Percentiles rank a stretch among this genome's conserved stretches.
These are phyloP conservation scores for Diaporthe ilicicola DNA, from an alignment of 2,329 filamentous ascomycete species.

Conservation along the genomic window DNA sequence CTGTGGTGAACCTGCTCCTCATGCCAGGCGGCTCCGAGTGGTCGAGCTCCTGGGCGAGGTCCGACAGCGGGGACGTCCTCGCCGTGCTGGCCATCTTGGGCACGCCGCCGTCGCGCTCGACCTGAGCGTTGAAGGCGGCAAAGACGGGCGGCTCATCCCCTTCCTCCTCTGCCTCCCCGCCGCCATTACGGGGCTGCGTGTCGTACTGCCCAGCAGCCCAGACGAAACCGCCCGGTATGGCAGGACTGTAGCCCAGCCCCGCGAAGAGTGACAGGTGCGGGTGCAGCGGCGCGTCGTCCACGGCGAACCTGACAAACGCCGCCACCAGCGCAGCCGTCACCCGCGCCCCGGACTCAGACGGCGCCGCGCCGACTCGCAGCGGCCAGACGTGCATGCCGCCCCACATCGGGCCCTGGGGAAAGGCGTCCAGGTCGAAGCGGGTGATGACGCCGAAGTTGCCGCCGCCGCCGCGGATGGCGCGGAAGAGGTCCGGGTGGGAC, in stretches of 20 bases:
- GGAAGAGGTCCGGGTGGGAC: slow-evolving; percentile 51
- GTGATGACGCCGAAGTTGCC: slow-evolving; percentile 48
- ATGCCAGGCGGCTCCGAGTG: not conserved
- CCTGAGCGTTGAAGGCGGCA: not conserved
- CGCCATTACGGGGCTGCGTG: not conserved
- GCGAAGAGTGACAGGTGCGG: not conserved
- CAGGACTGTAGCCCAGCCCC: not conserved
- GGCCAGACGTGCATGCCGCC: slow-evolving; percentile 36
- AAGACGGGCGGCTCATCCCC: not conserved
- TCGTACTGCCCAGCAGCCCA: not conserved
- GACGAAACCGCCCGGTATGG: not conserved
- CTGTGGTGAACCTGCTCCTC: not conserved
- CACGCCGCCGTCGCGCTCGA: not conserved
- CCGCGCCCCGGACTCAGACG: not conserved
- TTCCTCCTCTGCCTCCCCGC: too few species aligned
- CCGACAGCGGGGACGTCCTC: not conserved
- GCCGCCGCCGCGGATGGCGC: slow-evolving; percentile 53
- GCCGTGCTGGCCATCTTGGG: not conserved
- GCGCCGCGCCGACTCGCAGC: not conserved
- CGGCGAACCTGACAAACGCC: not conserved
- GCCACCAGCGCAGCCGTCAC: not conserved
- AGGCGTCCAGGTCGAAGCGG: slow-evolving; percentile 37
- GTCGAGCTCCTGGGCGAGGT: not conserved
- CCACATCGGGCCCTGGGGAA: slow-evolving; percentile 40
- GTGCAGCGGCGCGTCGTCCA: not conserved